phyloP scores from a whole-genome alignment of 2,329 filamentous ascomycete genomes.

The Trichoderma pleuroti region DNA sequence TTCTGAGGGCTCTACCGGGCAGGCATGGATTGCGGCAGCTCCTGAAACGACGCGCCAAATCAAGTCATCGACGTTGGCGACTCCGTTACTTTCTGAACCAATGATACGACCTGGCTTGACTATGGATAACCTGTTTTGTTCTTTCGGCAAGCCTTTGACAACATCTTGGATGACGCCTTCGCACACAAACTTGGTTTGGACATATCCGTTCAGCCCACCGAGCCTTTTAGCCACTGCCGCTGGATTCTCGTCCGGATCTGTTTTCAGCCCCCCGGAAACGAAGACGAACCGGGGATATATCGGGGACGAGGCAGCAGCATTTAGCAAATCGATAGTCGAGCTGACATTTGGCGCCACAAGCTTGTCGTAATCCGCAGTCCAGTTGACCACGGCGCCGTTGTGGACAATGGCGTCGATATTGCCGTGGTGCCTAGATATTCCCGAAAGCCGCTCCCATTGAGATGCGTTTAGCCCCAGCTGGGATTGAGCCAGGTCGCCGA shows the following conservation, averaged over 20 bases:
- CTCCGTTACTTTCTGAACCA: conserved; percentile 21
- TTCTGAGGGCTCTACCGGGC: conserved; percentile 13
- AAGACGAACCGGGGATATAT: conserved; percentile 24
- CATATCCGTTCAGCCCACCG: conserved; percentile 20
- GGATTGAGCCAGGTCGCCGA: neutral
- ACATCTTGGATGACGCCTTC: conserved; percentile 22
- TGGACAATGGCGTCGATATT: conserved; percentile 64
- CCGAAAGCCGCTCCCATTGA: conserved; percentile 3
- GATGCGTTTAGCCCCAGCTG: neutral
- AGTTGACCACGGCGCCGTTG: conserved; percentile 78
- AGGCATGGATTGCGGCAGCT: conserved; percentile 18
- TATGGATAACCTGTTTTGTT: conserved; percentile 19
- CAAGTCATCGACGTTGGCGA: conserved; percentile 27
- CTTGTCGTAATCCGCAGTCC: conserved; percentile 72
- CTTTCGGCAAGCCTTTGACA: neutral
- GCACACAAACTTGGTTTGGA: conserved; percentile 27
- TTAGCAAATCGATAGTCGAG: conserved; percentile 23
- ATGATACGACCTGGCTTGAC: conserved; percentile 27
- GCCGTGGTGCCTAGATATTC: neutral
- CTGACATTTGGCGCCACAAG: conserved; percentile 70
- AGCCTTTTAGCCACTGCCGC: neutral
- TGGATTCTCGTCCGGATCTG: neutral
- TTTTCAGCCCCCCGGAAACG: conserved; percentile 24
- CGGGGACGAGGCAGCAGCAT: conserved; percentile 16
- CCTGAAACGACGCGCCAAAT: conserved; percentile 24